Percentiles rank a stretch among this genome's conserved stretches.
Conservation (phyloP, 1,284 basidiomycete genomes). For the Stygiomarasmius scandens region DNA sequence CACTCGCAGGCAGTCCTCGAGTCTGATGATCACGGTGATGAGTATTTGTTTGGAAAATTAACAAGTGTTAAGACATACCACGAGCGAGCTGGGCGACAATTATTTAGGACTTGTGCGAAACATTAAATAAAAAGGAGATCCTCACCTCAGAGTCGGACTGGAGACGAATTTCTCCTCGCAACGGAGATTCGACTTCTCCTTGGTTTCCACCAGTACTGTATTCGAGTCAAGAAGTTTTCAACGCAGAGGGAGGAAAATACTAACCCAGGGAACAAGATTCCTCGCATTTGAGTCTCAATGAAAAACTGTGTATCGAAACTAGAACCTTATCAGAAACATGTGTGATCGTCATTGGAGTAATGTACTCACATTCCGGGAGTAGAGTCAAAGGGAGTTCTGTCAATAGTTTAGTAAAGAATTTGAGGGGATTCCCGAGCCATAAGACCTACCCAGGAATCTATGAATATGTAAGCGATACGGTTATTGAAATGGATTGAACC, state of each 20-base stretch:
- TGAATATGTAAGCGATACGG: background rate
- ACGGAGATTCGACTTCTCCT: constrained; percentile 39
- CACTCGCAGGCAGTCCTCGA: constrained; percentile 37
- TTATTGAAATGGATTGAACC: background rate
- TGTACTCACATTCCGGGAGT: constrained; percentile 30
- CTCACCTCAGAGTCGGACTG: constrained; percentile 38
- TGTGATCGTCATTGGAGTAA: background rate
- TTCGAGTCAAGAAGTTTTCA: background rate
- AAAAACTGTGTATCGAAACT: constrained; percentile 23
- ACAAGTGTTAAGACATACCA: background rate
- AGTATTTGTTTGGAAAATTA: background rate
- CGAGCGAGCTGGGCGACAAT: background rate
- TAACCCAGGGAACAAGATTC: constrained; percentile 33
- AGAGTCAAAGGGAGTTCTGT: constrained; percentile 41
- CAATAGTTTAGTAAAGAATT: background rate
- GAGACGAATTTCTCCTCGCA: constrained; percentile 41
- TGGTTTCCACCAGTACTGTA: constrained; percentile 33
- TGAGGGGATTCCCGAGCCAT: background rate
- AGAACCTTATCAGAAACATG: background rate
- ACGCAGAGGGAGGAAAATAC: background rate
- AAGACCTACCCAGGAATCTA: constrained; percentile 15
- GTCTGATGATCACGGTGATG: constrained; percentile 17
- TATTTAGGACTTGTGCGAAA: background rate
- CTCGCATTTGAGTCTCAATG: constrained; percentile 39
- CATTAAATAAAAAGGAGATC: background rate